Conservation (phyloP, 2,329 filamentous ascomycete genomes). For the Biscogniauxia marginata region DNA sequence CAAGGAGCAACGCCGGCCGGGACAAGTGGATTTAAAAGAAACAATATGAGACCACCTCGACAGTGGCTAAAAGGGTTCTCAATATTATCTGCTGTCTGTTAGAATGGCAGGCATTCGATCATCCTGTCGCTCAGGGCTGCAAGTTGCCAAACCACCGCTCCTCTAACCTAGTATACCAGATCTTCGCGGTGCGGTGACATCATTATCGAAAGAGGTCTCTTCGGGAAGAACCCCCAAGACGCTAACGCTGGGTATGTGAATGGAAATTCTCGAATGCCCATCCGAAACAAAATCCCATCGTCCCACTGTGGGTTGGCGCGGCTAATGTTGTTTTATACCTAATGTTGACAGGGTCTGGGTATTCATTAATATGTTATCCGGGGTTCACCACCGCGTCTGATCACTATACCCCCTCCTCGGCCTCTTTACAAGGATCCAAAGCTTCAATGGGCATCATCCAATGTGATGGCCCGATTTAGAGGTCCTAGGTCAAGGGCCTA, state of each 20-base stretch:
- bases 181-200: conserved; percentile 17
- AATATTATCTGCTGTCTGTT: neutral
- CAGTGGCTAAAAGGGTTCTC: neutral
- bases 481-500: neutral
- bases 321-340: conserved; percentile 15
- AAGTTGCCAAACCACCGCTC: neutral
- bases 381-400: neutral
- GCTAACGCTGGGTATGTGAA: neutral
- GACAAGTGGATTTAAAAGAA: neutral
- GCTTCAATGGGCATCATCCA: neutral
- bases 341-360: conserved; percentile 1
- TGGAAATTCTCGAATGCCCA: conserved; percentile 10
- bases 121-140: too few species aligned
- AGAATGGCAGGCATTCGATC: neutral
- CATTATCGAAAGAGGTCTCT: conserved; percentile 21
- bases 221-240: neutral
- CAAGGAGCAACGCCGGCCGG: neutral
- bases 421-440: neutral
- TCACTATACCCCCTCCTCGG: neutral
- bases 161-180: too few species aligned
- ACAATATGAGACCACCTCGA: neutral
- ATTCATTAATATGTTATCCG: neutral
- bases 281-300: conserved; percentile 8
- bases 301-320: conserved; percentile 20
- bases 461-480: neutral